Percentiles rank a stretch among this genome's conserved stretches.
Evolutionary conservation across 768 basidiomycete species (phyloP).

Genomic region (Artomyces pyxidatus): DNA sequence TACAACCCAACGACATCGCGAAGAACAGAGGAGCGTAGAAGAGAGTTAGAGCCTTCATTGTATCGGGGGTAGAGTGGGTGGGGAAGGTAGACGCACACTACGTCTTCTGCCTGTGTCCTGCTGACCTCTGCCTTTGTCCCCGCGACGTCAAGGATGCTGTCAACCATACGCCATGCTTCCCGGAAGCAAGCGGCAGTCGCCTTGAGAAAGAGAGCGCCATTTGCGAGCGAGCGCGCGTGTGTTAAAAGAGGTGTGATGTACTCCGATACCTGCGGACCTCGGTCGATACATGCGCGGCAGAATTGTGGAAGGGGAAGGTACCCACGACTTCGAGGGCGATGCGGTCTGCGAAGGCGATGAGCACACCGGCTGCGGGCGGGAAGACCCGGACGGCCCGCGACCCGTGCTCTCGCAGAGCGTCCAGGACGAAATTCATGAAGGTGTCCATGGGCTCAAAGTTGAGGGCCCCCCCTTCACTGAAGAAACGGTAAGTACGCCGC

Average conservation of each 20-base stretch:
- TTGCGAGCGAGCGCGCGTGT: slow-evolving; percentile 67
- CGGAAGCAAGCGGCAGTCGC: slow-evolving; percentile 87
- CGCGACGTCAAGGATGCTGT: slow-evolving; percentile 57
- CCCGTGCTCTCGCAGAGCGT: slow-evolving; percentile 66
- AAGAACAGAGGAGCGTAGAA: slow-evolving; percentile 4
- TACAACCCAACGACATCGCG: slow-evolving; percentile 23
- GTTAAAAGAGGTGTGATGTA: slow-evolving; percentile 75
- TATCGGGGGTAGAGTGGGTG: background rate
- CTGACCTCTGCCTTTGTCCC: slow-evolving; percentile 32
- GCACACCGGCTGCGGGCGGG: slow-evolving; percentile 67
- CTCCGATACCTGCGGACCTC: slow-evolving; percentile 61
- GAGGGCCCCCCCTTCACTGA: slow-evolving; percentile 33
- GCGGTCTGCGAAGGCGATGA: slow-evolving; percentile 77
- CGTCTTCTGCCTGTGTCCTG: slow-evolving; percentile 62
- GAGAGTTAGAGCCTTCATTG: slow-evolving; percentile 1
- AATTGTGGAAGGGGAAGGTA: slow-evolving; percentile 11
- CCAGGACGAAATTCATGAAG: slow-evolving; percentile 68
- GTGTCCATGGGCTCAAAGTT: slow-evolving; percentile 92
- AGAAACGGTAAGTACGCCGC: too few species aligned
- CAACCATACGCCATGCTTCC: slow-evolving; percentile 83
- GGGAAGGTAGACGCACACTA: slow-evolving; percentile 58
- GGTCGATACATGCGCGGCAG: slow-evolving; percentile 1
- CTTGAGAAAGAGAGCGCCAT: slow-evolving; percentile 58
- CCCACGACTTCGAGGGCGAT: slow-evolving; percentile 78
- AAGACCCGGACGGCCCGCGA: slow-evolving; percentile 79